Percentiles rank a stretch among this genome's conserved stretches.
Conservation (phyloP, 192 early-diverging fungal genomes). For the Lunasporangiospora selenospora region DNA sequence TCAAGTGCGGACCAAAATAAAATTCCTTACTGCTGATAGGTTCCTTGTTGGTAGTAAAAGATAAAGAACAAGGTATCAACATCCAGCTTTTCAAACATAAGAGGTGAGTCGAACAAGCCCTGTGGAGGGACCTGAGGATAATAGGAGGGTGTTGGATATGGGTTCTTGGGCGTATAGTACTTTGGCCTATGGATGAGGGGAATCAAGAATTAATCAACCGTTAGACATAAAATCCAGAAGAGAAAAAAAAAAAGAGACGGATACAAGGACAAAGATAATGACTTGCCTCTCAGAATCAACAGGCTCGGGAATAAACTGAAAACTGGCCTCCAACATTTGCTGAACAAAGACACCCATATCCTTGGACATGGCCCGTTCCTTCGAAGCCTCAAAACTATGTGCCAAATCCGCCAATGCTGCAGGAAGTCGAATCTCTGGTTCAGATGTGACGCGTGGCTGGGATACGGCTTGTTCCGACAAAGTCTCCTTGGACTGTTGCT, state of each 20-base stretch:
- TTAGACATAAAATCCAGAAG: no score
- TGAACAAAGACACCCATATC: conserved; percentile 56
- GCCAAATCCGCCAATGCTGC: conserved; percentile 60
- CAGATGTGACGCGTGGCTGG: conserved; percentile 4
- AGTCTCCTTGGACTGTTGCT: neutral
- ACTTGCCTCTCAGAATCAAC: conserved; percentile 82
- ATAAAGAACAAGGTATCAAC: conserved; percentile 97
- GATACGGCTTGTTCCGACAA: conserved; percentile 7
- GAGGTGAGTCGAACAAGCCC: conserved; percentile 82
- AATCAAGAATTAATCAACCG: no score
- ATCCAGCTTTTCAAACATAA: conserved; percentile 90
- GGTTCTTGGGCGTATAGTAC: conserved; percentile 75
- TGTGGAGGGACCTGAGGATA: conserved; percentile 86
- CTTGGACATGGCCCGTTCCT: conserved; percentile 50
- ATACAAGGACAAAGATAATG: conserved; percentile 1
- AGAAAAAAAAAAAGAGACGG: no score
- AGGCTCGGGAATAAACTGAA: conserved; percentile 81
- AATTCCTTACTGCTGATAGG: conserved; percentile 89
- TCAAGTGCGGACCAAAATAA: neutral
- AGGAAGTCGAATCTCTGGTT: conserved; percentile 56
- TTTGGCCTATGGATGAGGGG: conserved; percentile 58
- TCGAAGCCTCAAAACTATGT: conserved; percentile 61
- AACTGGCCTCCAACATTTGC: conserved; percentile 87
- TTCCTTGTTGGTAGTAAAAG: conserved; percentile 97
- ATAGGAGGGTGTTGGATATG: conserved; percentile 87